Conservation (phyloP, 805 yeast species). For the Wickerhamiella nectarea region DNA sequence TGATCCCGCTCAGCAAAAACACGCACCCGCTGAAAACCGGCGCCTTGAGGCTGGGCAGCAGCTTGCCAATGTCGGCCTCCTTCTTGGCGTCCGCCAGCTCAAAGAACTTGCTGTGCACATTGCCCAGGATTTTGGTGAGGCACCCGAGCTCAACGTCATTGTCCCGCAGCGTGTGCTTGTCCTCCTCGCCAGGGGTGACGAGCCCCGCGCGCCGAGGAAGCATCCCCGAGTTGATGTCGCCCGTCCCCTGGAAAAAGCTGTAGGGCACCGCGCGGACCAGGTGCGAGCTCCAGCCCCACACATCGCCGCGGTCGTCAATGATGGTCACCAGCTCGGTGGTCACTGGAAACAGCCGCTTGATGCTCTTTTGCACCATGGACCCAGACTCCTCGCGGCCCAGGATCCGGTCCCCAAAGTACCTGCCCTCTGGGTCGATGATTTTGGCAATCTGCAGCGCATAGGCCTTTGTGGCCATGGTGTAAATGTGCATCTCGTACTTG, state of each 20-base stretch:
- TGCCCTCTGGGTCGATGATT: conserved; percentile 81
- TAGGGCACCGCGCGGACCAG: conserved; percentile 87
- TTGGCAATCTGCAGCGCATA: conserved; percentile 83
- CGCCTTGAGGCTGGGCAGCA: conserved; percentile 55
- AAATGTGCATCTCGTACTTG: conserved; percentile 79
- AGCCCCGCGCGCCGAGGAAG: conserved; percentile 54
- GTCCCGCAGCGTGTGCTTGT: conserved; percentile 25
- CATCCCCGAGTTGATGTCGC: conserved; percentile 89
- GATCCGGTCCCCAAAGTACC: conserved; percentile 79
- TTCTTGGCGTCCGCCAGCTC: conserved; percentile 2
- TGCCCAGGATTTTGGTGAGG: conserved; percentile 45
- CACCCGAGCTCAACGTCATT: conserved; percentile 74
- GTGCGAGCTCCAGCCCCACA: conserved; percentile 95
- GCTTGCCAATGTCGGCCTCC: conserved; percentile 23
- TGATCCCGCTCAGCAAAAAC: conserved; percentile 74
- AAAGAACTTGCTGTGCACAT: conserved; percentile 59
- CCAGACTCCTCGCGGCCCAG: conserved; percentile 92
- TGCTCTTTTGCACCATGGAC: conserved; percentile 72
- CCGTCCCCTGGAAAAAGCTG: conserved; percentile 92
- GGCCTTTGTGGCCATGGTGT: conserved; percentile 95
- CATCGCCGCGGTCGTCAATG: conserved; percentile 96
- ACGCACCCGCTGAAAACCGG: conserved; percentile 53
- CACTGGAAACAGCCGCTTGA: conserved; percentile 82
- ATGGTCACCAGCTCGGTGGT: conserved; percentile 94
- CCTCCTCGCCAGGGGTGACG: conserved; percentile 18